These are phyloP conservation scores for Arabis hirsuta DNA, from an alignment of 345 rosid genomes.

Conservation along the genomic window DNA sequence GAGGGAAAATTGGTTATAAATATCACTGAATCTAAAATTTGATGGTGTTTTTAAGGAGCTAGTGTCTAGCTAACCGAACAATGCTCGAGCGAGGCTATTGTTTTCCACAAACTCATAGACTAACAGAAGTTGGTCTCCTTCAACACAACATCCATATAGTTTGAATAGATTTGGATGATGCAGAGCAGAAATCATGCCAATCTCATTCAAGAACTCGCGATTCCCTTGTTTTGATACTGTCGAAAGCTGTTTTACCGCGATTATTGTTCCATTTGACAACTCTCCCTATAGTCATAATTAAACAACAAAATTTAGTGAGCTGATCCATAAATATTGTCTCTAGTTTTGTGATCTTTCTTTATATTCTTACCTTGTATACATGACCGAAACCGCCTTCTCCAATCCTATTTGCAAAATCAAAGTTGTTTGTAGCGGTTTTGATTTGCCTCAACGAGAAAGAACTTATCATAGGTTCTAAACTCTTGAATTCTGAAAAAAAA, in stretches of 20 bases:
- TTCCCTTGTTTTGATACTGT: slow-evolving; percentile 59
- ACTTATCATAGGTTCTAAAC: slow-evolving; percentile 40
- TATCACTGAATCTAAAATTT: not conserved
- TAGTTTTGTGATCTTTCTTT: slow-evolving; percentile 8
- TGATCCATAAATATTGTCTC: not conserved
- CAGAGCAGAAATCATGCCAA: slow-evolving; percentile 59
- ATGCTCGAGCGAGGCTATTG: slow-evolving; percentile 56
- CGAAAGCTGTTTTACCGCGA: slow-evolving; percentile 62
- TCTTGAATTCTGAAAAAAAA: slow-evolving; percentile 40
- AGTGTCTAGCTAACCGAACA: slow-evolving; percentile 41
- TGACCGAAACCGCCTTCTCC: slow-evolving; percentile 77
- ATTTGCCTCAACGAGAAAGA: slow-evolving; percentile 54
- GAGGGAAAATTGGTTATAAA: not conserved
- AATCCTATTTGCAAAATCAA: slow-evolving; percentile 50
- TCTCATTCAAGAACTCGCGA: slow-evolving; percentile 59
- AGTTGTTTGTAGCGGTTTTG: slow-evolving; percentile 56
- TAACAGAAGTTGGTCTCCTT: slow-evolving; percentile 53
- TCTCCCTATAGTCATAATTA: slow-evolving; percentile 42
- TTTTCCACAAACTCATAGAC: slow-evolving; percentile 59
- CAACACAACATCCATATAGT: slow-evolving; percentile 56
- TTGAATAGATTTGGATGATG: slow-evolving; percentile 56
- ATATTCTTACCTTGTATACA: slow-evolving; percentile 53
- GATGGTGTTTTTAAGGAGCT: not conserved
- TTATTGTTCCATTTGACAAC: slow-evolving; percentile 51
- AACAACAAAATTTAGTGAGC: not conserved